Conservation (phyloP, 352 stramenopile species). For the Lagenidium giganteum region DNA sequence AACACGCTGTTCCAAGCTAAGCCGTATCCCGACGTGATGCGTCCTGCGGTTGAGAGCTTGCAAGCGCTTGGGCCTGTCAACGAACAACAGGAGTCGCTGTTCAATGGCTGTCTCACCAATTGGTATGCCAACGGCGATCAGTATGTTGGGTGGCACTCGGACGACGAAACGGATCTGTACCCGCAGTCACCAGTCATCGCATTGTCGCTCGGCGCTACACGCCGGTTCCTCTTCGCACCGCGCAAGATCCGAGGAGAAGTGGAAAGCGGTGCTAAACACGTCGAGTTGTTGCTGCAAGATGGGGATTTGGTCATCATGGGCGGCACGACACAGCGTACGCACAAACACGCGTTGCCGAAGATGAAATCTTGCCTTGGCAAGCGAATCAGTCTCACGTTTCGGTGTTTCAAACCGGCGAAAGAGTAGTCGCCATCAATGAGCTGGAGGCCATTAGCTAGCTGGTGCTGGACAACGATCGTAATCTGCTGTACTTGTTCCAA, state of each 20-base stretch:
- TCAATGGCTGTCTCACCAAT: conserved; percentile 66
- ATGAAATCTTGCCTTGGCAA: conserved; percentile 36
- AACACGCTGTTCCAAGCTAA: conserved; percentile 44
- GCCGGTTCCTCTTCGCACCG: conserved; percentile 66
- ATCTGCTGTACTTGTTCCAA: too few relatives aligned
- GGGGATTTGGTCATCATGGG: conserved; percentile 83
- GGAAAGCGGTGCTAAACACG: neutral
- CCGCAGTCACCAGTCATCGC: conserved; percentile 48
- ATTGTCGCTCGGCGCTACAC: conserved; percentile 59
- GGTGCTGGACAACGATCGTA: too few relatives aligned
- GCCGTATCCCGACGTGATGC: conserved; percentile 28
- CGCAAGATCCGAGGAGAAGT: conserved; percentile 11
- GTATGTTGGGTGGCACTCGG: conserved; percentile 75
- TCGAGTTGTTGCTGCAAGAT: conserved; percentile 56
- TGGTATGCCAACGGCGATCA: conserved; percentile 83
- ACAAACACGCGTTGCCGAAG: conserved; percentile 81
- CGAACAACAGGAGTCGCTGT: conserved; percentile 11
- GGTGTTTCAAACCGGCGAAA: conserved; percentile 46
- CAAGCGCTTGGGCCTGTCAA: conserved; percentile 32
- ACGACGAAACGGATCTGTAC: conserved; percentile 59
- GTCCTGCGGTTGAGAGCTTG: conserved; percentile 38
- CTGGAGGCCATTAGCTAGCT: too few relatives aligned
- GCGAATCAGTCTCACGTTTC: conserved; percentile 45
- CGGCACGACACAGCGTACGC: conserved; percentile 63
- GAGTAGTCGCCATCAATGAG: too few relatives aligned